Evolutionary conservation across 768 basidiomycete genomes (phyloP).

Genomic region (Rhodosporidiobolus sp.): DNA sequence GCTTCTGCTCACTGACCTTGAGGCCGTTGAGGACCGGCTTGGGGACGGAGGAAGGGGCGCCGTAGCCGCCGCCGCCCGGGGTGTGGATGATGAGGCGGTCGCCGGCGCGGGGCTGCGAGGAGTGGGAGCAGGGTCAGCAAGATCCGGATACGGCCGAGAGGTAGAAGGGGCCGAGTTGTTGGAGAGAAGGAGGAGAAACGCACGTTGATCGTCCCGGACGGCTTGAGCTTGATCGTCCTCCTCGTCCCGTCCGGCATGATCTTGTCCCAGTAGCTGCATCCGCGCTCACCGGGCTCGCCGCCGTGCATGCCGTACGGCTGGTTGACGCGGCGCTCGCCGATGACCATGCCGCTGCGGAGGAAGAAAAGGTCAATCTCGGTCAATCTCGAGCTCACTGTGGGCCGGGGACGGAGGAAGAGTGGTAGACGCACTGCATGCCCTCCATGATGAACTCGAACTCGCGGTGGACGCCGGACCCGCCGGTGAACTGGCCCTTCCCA

Average conservation of each 20-base stretch:
- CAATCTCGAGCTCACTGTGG: no score
- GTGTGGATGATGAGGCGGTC: slow-evolving; percentile 78
- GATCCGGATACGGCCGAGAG: no score
- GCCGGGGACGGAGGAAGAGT: no score
- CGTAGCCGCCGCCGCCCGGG: slow-evolving; percentile 89
- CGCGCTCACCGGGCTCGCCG: slow-evolving; percentile 66
- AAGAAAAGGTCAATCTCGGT: no score
- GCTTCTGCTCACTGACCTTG: background rate
- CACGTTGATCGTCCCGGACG: slow-evolving; percentile 69
- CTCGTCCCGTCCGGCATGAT: slow-evolving; percentile 46
- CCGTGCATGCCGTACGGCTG: slow-evolving; percentile 84
- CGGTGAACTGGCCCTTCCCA: slow-evolving; percentile 52
- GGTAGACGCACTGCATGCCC: slow-evolving; percentile 57
- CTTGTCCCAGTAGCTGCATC: slow-evolving; percentile 76
- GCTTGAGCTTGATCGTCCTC: slow-evolving; percentile 77
- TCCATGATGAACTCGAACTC: slow-evolving; percentile 74
- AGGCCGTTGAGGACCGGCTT: slow-evolving; percentile 11
- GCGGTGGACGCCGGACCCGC: slow-evolving; percentile 78
- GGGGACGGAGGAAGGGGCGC: slow-evolving; percentile 46
- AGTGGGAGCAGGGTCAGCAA: no score
- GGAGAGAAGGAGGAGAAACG: no score
- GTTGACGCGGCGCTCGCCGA: slow-evolving; percentile 81
- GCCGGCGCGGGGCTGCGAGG: slow-evolving; percentile 68
- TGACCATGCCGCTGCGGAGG: slow-evolving; percentile 56
- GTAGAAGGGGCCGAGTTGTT: no score